phyloP scores from a whole-genome alignment of 164 flowering plant species.

The Vitis labrusca region DNA sequence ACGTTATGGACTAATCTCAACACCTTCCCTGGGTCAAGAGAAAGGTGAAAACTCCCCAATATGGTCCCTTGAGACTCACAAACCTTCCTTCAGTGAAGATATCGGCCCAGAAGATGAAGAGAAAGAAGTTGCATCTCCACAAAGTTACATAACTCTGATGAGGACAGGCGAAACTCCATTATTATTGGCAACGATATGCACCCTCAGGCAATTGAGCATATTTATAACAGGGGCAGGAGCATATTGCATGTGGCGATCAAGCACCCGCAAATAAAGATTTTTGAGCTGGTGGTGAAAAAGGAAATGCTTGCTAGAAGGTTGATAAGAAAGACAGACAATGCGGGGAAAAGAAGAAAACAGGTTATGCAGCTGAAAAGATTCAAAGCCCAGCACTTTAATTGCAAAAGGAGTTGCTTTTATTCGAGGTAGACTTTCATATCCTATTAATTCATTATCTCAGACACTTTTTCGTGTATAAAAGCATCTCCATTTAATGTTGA shows the following conservation, averaged over 20 bases:
- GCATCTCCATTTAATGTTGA: not conserved
- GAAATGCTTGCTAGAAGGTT: not conserved
- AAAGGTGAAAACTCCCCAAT: not conserved
- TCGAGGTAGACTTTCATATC: not conserved
- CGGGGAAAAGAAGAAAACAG: not conserved
- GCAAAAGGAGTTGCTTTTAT: constrained; percentile 13
- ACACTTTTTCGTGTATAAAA: no score
- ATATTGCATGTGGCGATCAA: constrained; percentile 16
- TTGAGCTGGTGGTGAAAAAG: not conserved
- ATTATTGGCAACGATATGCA: constrained; percentile 2
- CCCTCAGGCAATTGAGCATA: constrained; percentile 15
- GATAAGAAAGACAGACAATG: not conserved
- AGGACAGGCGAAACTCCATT: constrained; percentile 10
- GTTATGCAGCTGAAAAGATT: not conserved
- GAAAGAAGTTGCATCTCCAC: not conserved
- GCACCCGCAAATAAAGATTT: constrained; percentile 6
- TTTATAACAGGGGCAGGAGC: not conserved
- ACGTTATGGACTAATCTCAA: no score
- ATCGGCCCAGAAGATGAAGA: not conserved
- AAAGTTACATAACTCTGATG: not conserved
- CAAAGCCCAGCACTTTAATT: constrained; percentile 2
- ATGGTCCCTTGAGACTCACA: not conserved
- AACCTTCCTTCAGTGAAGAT: not conserved
- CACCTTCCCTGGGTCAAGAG: not conserved
- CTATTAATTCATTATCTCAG: not conserved